Evolutionary conservation across 2,329 filamentous ascomycete genomes (phyloP).

Genomic region (Fusarium pseudonygamai): DNA sequence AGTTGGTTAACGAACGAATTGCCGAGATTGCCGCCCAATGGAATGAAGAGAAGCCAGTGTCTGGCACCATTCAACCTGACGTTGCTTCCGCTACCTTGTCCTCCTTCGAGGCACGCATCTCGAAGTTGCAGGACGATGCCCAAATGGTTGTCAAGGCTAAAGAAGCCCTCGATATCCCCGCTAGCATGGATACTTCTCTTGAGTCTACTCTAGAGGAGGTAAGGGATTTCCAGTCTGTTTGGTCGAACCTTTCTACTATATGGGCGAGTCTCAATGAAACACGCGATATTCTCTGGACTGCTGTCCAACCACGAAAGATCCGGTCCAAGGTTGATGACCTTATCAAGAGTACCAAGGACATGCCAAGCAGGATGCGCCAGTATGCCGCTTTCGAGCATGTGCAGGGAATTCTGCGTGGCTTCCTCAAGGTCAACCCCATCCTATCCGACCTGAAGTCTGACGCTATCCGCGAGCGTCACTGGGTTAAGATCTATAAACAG

Average conservation of each 20-base stretch:
- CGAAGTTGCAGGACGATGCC: conserved; percentile 84
- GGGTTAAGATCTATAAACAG: conserved; percentile 97
- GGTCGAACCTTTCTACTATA: conserved; percentile 93
- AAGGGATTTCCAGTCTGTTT: conserved; percentile 98
- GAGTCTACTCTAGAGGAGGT: conserved; percentile 92
- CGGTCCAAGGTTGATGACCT: conserved; percentile 88
- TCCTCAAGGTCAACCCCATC: conserved; percentile 90
- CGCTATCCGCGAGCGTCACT: conserved; percentile 94
- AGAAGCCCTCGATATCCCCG: conserved; percentile 90
- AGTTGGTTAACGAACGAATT: conserved; percentile 89
- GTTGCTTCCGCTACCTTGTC: conserved; percentile 84
- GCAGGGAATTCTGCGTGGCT: conserved; percentile 85
- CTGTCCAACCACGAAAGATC: conserved; percentile 93
- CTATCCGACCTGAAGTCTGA: conserved; percentile 94
- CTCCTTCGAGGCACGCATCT: conserved; percentile 86
- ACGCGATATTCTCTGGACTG: conserved; percentile 91
- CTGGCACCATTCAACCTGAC: conserved; percentile 90
- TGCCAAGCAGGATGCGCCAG: conserved; percentile 98
- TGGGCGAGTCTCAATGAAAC: conserved; percentile 97
- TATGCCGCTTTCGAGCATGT: conserved; percentile 99
- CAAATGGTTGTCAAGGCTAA: conserved; percentile 97
- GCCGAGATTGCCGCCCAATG: conserved; percentile 84
- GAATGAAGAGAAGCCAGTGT: conserved; percentile 97
- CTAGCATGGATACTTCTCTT: conserved; percentile 82
- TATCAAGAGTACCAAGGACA: conserved; percentile 98